Percentiles rank a stretch among this genome's conserved stretches.
phyloP scores from a whole-genome alignment of 352 stramenopile genomes.

The Phytophthora colocasiae region DNA sequence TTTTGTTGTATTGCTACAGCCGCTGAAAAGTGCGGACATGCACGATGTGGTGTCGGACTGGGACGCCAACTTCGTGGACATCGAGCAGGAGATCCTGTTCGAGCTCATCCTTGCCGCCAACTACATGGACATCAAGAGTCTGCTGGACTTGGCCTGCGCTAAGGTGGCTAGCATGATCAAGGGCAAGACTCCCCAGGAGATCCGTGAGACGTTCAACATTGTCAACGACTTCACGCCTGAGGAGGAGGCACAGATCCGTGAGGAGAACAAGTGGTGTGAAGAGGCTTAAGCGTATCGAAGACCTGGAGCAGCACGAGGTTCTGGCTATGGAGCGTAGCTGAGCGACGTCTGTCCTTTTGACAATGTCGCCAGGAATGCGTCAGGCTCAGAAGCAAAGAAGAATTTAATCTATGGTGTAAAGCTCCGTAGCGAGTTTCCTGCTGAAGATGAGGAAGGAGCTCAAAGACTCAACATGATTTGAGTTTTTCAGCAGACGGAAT shows the following conservation, averaged over 20 bases:
- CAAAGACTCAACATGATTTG: slow-evolving; percentile 9
- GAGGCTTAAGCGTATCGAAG: slow-evolving; percentile 87
- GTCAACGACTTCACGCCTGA: slow-evolving; percentile 99
- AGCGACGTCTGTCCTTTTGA: slow-evolving; percentile 6
- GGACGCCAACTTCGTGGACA: slow-evolving; percentile 99
- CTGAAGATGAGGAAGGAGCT: slow-evolving; percentile 12
- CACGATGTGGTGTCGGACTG: slow-evolving; percentile 99
- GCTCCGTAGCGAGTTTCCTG: slow-evolving; percentile 17
- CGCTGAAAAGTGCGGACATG: slow-evolving; percentile 98
- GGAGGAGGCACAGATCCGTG: slow-evolving; percentile 98
- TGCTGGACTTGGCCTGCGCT: slow-evolving; percentile 91
- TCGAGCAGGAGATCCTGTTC: slow-evolving; percentile 99
- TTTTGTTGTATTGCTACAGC: slow-evolving; percentile 47
- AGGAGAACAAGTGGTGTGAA: slow-evolving; percentile 99
- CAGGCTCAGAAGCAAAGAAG: slow-evolving; percentile 9
- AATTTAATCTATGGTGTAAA: slow-evolving; percentile 6
- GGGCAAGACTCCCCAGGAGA: slow-evolving; percentile 99
- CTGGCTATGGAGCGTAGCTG: neutral
- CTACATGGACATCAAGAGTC: slow-evolving; percentile 99
- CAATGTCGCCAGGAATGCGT: slow-evolving; percentile 1
- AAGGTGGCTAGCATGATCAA: slow-evolving; percentile 96
- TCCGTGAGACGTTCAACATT: slow-evolving; percentile 99
- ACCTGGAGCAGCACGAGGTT: slow-evolving; percentile 1
- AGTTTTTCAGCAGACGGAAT: slow-evolving; percentile 19
- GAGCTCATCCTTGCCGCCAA: slow-evolving; percentile 99